Percentiles rank a stretch among this genome's conserved stretches.
Evolutionary conservation across 2,329 filamentous ascomycete genomes (phyloP).

Genomic region (Colletotrichum sp.): DNA sequence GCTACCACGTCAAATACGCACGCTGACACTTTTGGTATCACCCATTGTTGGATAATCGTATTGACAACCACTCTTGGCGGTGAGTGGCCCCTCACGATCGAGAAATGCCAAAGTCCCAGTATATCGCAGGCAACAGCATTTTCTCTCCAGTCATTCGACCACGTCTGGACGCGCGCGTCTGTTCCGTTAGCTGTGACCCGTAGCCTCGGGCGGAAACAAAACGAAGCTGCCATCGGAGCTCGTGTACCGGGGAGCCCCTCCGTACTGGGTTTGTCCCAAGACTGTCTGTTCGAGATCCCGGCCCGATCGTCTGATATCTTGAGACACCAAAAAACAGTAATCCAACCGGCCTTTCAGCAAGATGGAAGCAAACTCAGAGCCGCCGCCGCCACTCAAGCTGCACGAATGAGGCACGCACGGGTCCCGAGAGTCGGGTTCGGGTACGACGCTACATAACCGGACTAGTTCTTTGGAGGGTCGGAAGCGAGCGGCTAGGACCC

Average conservation of each 20-base stretch:
- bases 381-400: neutral
- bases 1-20: neutral
- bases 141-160: neutral
- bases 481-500: neutral
- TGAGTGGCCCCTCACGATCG: neutral
- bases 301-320: constrained; percentile 12
- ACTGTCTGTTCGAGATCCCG: constrained; percentile 13
- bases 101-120: neutral
- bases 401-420: neutral
- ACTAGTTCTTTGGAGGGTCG: neutral
- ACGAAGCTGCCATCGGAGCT: neutral
- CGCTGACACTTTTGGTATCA: neutral
- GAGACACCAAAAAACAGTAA: neutral
- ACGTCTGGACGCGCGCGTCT: neutral
- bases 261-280: constrained; percentile 1
- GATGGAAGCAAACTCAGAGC: neutral
- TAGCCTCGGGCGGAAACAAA: neutral
- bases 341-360: neutral
- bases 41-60: neutral
- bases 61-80: neutral
- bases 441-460: neutral
- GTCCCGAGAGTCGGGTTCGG: constrained; percentile 15
- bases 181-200: neutral
- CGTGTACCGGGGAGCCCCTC: neutral
- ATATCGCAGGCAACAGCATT: neutral